Evolutionary conservation across 176 grass and related monocot genomes (phyloP), one percentile per base, ranked within the genome.

Genomic region (Juncus inflexus): DNA sequence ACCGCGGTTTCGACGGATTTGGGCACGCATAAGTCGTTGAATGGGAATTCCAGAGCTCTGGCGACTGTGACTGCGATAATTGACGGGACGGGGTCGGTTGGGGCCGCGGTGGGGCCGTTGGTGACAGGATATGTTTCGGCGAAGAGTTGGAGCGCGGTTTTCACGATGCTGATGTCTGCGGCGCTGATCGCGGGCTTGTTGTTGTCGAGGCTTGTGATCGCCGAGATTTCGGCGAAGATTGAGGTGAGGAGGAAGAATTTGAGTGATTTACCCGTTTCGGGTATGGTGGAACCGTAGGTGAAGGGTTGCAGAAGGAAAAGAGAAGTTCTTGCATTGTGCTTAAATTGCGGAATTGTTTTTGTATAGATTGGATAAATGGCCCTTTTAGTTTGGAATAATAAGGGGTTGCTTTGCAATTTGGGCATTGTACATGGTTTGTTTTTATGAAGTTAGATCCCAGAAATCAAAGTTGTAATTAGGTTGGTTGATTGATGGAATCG

Each of bases 11-110:
- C 90, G 0, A 73, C 90, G 1, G 90, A 89, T 76, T 82, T 95
- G 12, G 90, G 90, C 40, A 83, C 85, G 7, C 90, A 95, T 74
- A 89, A 82, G 76, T 95, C 90, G 14, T 80, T 95, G 35, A 83
- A 78, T 35, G 82, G 90, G 64, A 95, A 86, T 72, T 86, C 85
- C 14, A 64, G 90, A 37, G 90, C 90, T 15, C 60, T 95, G 43
- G 90, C 90, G 11, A 95, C 85, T 39, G 90, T 95, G 13, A 95
- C 90, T 5, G 90, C 90, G 39, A 95, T 95, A 78, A 95, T 95
- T 35, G 83, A 95, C 45, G 90, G 86, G 7, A 95, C 86, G 0
- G 86, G 90, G 9, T 95, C 90, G 5, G 75, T 95, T 40, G 90
- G 90, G 61, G 90, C 90, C 0, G 90, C 90, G 2, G 57, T 81